These are phyloP conservation scores for Erythrobasidium hasegawianum DNA, from an alignment of 1,284 basidiomycete species.

Conservation along the genomic window DNA sequence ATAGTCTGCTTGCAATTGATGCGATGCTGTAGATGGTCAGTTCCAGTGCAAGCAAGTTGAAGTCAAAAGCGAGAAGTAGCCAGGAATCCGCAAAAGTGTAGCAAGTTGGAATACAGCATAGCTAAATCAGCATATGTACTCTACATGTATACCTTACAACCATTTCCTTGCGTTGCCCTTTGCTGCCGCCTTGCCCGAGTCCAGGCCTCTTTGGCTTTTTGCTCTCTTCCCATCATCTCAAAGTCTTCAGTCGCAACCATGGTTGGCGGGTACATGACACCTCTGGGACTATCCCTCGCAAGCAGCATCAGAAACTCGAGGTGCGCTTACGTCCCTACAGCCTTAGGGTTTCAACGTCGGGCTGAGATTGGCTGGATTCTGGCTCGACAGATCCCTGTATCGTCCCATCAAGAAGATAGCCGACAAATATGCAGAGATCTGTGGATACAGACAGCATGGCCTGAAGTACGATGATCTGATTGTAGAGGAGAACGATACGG, in stretches of 20 bases:
- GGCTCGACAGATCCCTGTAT: conserved; percentile 54
- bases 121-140: too few relatives aligned
- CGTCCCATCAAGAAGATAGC: conserved; percentile 73
- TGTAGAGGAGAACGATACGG: conserved; percentile 76
- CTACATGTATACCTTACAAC: too few relatives aligned
- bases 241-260: neutral
- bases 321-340: neutral
- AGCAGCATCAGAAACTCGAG: neutral
- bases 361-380: neutral
- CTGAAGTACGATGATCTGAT: conserved; percentile 94
- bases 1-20: too few relatives aligned
- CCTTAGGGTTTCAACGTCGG: neutral
- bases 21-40: too few relatives aligned
- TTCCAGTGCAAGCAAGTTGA: too few relatives aligned
- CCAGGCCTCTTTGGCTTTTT: neutral
- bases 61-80: too few relatives aligned
- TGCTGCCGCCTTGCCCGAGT: neutral
- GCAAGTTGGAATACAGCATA: too few relatives aligned
- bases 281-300: conserved; percentile 7
- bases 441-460: conserved; percentile 84
- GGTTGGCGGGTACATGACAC: conserved; percentile 1
- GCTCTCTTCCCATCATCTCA: neutral
- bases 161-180: neutral
- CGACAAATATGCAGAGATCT: conserved; percentile 72
- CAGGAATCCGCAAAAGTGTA: too few relatives aligned